Percentiles rank a stretch among this genome's conserved stretches.
These are phyloP conservation scores for Sclerotinia sclerotiorum DNA, from an alignment of 2,329 filamentous ascomycete species.

Conservation along the genomic window DNA sequence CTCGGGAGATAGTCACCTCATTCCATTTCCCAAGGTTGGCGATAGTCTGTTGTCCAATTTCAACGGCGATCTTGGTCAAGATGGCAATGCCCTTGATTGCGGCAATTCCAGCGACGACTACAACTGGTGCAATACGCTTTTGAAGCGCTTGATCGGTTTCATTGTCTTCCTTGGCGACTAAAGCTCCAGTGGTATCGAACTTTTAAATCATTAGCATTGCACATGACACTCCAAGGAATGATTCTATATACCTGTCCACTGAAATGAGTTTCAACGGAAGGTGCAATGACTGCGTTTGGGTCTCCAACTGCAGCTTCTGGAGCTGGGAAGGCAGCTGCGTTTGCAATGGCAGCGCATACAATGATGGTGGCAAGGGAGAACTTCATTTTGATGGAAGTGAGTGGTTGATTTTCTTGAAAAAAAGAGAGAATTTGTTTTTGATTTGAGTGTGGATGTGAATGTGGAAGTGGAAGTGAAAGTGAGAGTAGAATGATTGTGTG, in stretches of 20 bases:
- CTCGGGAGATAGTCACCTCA: neutral
- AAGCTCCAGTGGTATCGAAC: neutral
- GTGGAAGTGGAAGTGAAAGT: too few relatives aligned
- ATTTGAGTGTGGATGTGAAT: neutral
- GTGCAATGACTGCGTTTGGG: neutral
- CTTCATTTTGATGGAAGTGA: slow-evolving; percentile 4
- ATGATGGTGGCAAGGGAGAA: neutral
- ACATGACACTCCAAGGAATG: neutral
- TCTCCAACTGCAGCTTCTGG: neutral
- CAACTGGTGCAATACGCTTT: neutral
- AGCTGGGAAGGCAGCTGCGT: neutral
- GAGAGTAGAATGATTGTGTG: neutral
- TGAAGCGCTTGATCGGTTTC: neutral
- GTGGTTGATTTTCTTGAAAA: neutral
- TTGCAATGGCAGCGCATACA: neutral
- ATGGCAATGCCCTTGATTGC: neutral
- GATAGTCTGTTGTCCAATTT: neutral
- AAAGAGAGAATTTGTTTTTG: neutral
- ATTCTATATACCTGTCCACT: neutral
- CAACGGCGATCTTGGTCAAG: neutral
- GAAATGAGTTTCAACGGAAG: neutral
- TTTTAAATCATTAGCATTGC: neutral
- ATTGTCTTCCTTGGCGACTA: neutral
- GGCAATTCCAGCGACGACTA: neutral
- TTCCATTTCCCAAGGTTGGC: neutral